Evolutionary conservation across 495 filamentous ascomycete species (phyloP).

Genomic region (Penicillium odoratum): DNA sequence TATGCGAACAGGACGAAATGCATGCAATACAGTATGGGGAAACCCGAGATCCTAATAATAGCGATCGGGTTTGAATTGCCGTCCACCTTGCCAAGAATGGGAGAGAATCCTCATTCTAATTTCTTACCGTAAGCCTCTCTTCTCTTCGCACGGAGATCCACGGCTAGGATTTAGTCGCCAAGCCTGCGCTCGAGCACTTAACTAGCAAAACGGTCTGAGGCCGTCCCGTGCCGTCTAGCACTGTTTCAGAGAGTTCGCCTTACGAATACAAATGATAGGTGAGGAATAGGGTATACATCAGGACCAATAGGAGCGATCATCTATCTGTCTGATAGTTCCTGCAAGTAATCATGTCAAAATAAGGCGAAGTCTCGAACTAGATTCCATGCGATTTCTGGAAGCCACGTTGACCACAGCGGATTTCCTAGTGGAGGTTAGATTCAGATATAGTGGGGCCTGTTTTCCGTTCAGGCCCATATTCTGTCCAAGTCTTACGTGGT

Average conservation of each 20-base stretch:
- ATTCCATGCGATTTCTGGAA: conserved; percentile 22
- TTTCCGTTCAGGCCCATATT: not conserved
- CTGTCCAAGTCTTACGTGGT: not conserved
- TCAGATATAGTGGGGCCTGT: not conserved
- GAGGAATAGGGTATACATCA: not conserved
- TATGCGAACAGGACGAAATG: conserved; percentile 9
- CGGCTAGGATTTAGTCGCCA: not conserved
- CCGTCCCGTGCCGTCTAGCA: conserved; percentile 14
- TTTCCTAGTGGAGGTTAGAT: conserved; percentile 10
- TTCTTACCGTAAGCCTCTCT: not conserved
- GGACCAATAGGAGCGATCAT: not conserved
- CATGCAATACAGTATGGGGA: conserved; percentile 14
- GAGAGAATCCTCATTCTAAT: not conserved
- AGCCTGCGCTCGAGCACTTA: conserved; percentile 2
- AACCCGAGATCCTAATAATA: conserved; percentile 16
- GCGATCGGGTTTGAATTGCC: conserved; percentile 11
- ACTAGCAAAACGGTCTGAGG: conserved; percentile 10
- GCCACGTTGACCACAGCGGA: conserved; percentile 23
- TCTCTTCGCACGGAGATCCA: not conserved
- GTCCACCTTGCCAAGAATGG: not conserved
- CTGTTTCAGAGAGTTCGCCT: conserved; percentile 4
- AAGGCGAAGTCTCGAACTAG: not conserved
- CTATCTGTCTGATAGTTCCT: conserved; percentile 6
- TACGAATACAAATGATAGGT: not conserved
- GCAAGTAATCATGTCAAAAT: conserved; percentile 11